Conservation (phyloP, 2,329 filamentous ascomycete species). For the Stenocarpella maydis region DNA sequence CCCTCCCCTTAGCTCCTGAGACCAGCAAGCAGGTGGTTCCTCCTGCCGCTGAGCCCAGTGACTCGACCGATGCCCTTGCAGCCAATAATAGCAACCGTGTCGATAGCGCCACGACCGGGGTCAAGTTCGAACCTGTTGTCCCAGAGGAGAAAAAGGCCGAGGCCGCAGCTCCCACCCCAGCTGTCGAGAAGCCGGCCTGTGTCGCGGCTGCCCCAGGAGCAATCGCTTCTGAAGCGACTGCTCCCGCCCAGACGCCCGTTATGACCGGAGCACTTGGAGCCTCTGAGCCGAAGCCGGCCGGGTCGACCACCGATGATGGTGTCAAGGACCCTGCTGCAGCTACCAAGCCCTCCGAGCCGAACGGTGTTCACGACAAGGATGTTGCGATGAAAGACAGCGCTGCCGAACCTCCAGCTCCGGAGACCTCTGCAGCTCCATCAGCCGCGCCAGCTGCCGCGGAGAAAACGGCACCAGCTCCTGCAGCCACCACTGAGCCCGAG, state of each 20-base stretch:
- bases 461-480: not conserved
- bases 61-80: not conserved
- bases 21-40: slow-evolving; percentile 23
- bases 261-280: slow-evolving; percentile 31
- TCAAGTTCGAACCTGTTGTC: slow-evolving; percentile 25
- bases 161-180: slow-evolving; percentile 17
- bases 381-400: slow-evolving; percentile 37
- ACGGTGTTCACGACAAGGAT: slow-evolving; percentile 27
- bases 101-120: slow-evolving; percentile 25
- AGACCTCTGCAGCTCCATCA: slow-evolving; percentile 4
- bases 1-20: slow-evolving; percentile 27
- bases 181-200: slow-evolving; percentile 14
- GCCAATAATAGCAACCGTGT: slow-evolving; percentile 16
- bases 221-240: slow-evolving; percentile 10
- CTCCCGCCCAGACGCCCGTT: slow-evolving; percentile 20
- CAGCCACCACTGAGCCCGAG: slow-evolving; percentile 11
- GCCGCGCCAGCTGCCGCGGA: not conserved
- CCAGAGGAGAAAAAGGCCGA: slow-evolving; percentile 30
- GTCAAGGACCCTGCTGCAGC: slow-evolving; percentile 23
- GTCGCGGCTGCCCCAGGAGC: slow-evolving; percentile 10
- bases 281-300: slow-evolving; percentile 24
- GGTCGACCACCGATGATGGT: slow-evolving; percentile 24
- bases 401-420: not conserved
- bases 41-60: slow-evolving; percentile 26
- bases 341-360: slow-evolving; percentile 4